Evolutionary conservation across 169 alveolate genomes (phyloP), one percentile per base, ranked within the genome.

Genomic region (Cryptosporidium sp.): DNA sequence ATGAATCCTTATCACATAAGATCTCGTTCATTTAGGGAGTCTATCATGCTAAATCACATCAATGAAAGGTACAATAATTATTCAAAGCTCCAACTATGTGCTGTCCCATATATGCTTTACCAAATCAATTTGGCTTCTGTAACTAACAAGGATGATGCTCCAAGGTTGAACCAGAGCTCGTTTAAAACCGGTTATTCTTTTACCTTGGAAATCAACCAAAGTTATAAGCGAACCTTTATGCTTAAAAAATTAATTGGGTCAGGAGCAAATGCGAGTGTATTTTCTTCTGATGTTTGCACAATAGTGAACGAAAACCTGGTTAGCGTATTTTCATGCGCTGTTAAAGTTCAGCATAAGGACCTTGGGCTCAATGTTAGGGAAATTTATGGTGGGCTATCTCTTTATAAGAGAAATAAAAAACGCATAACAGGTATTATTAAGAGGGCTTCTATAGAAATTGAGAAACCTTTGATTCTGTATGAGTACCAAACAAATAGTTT

Each of bases 221-320:
- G 26, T 14, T 58, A 62, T 48, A 80, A 62, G 44, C 61, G 89
- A 29, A 62, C 16, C 9, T 80, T 69, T 62, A 67, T 62, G 67
- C 65, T 80, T 23, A 80, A 62, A 51, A 67, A 80, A 61, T 9
- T 80, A 29, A 80, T 80, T 61, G 89, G 89, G 6, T 23, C 75
- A 26, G 89, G 89, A n/a, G 89, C 89, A 26, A 80, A 80, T 48
- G 89, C 89, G 26, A 80, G 73, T 33, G 89, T 80, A n/a, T 80
- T 62, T 67, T 65, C 75, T 80, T 45, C 89, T 7, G 89, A 80
- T 44, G 65, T 80, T 62, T 80, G 80, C 65, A 80, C 89, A 21
- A 42, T 62, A 42, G 26, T 62, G n/a, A 80, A 80, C 21, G 60
- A 80, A 21, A 44, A 73, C 39, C n/a, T 58, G n/a, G 51, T 48